Base-by-base conservation (phyloP, 129 eudicot genomes). In the Oenanthe sinensis region DNA sequence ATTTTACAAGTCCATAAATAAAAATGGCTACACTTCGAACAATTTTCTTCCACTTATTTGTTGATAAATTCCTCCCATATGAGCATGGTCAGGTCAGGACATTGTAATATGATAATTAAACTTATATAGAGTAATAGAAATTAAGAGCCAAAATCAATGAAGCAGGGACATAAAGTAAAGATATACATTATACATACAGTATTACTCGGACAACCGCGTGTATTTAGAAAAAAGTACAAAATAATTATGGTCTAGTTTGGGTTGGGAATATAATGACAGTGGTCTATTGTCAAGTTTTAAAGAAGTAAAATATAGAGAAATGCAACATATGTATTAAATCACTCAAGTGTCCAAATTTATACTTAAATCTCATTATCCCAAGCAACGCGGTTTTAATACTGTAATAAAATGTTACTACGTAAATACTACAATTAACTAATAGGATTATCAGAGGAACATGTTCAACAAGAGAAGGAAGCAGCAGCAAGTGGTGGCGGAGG, bases 361-460 rank as follows among this genome's bases (percentile, higher is more conserved):
- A 24, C 62, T 54, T 20, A 54, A 39, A 3, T 39, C 42, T 33
- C 36, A 33, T 33, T 33, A 5, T 20, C 6, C 7, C 62, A 1
- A 52, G 62, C 10, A 52, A 10, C 2, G 65, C 9, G 1, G 9
- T n/a, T n/a, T 2, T n/a, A 10, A n/a, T 22, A 9, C 36, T 33
- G 36, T 39, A 39, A 24, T 8, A n/a, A 8, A 9, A 2, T 60
- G 8, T 60, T 9, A 60, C 4, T 60, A 10, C 1, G 24, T 0
- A 9, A 60, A n/a, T n/a, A 20, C 68, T 60, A 24, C 33, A 60
- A 60, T n/a, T 60, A 60, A 60, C 33, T 24, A 24, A 60, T 60
- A 94, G 98, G 98, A 65, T 79, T 94, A 84, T 94, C 98, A 24
- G 98, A 90, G 89, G 97, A 95, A 82, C 91, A 90, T 8, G 98